phyloP scores from a whole-genome alignment of 805 yeast genomes.

The Ogataea neopini region DNA sequence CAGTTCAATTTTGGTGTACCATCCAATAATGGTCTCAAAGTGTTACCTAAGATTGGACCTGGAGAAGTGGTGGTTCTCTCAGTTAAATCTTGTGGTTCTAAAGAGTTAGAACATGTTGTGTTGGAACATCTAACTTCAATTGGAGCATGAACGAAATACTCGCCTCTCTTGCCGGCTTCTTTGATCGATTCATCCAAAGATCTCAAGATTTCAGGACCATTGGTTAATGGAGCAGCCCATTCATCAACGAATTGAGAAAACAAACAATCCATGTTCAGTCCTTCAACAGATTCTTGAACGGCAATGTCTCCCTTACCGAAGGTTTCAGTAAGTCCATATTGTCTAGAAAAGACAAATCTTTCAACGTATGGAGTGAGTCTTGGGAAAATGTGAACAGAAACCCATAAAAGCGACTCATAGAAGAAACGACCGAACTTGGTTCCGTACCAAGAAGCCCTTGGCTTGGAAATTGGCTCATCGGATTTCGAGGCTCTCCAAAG shows the following conservation, averaged over 20 bases:
- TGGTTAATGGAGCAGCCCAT: conserved; percentile 90
- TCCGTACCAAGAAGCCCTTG: conserved; percentile 84
- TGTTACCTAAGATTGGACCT: conserved; percentile 87
- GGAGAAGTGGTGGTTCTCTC: conserved; percentile 52
- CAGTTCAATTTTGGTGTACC: conserved; percentile 69
- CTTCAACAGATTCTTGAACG: conserved; percentile 80
- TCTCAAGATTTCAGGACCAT: conserved; percentile 70
- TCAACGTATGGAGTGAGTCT: conserved; percentile 83
- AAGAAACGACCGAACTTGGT: conserved; percentile 73
- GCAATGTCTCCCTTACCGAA: conserved; percentile 58
- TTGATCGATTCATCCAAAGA: conserved; percentile 63
- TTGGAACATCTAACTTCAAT: conserved; percentile 93
- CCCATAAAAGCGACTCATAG: conserved; percentile 77
- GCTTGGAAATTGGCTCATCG: conserved; percentile 57
- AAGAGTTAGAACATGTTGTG: conserved; percentile 52
- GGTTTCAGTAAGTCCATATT: conserved; percentile 76
- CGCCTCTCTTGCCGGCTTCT: conserved; percentile 57
- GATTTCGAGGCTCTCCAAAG: conserved; percentile 90
- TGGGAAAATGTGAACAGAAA: conserved; percentile 73
- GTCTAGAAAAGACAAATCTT: conserved; percentile 79
- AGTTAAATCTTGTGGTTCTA: conserved; percentile 46
- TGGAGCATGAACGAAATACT: conserved; percentile 90
- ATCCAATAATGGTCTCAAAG: conserved; percentile 77
- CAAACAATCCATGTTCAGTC: conserved; percentile 92
- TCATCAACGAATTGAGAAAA: conserved; percentile 93